A percentile compares a stretch with the other conserved stretches of the same genome.
Evolutionary conservation across 2,329 filamentous ascomycete genomes (phyloP).

Genomic region (Pezicula radicicola): DNA sequence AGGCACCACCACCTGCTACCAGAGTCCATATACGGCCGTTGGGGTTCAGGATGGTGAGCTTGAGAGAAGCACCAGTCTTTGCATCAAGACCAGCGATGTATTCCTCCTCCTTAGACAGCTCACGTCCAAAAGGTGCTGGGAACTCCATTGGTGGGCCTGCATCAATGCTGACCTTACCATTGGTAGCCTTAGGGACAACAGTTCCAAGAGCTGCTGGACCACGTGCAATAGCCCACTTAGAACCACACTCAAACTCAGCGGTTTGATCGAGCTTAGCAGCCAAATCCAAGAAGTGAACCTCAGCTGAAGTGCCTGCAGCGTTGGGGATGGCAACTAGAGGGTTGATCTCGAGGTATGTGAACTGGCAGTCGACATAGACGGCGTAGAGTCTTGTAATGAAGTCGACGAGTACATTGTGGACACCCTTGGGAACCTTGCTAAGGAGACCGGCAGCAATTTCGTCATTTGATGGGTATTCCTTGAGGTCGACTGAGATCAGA

Average conservation of each 20-base stretch:
- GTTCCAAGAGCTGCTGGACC: conserved; percentile 86
- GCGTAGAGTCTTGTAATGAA: conserved; percentile 98
- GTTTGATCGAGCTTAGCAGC: conserved; percentile 99
- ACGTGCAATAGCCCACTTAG: conserved; percentile 97
- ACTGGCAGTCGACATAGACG: conserved; percentile 99
- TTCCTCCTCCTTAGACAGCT: conserved; percentile 97
- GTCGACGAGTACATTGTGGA: conserved; percentile 98
- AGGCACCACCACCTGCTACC: conserved; percentile 98
- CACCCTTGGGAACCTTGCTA: conserved; percentile 88
- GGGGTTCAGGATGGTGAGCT: conserved; percentile 93
- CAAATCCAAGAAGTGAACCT: conserved; percentile 96
- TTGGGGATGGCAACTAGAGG: conserved; percentile 97
- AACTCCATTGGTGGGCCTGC: conserved; percentile 98
- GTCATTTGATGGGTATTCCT: conserved; percentile 93
- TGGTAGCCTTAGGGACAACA: conserved; percentile 59
- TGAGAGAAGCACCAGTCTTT: conserved; percentile 98
- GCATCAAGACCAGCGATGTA: conserved; percentile 99
- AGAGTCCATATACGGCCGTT: conserved; percentile 95
- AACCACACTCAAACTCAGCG: conserved; percentile 98
- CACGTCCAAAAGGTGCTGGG: conserved; percentile 97
- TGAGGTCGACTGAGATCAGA: conserved; percentile 91
- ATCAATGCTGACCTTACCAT: conserved; percentile 85
- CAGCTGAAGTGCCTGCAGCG: conserved; percentile 83
- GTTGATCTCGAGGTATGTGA: conserved; percentile 99
- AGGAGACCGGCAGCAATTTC: conserved; percentile 82